phyloP scores from a whole-genome alignment of 1,284 basidiomycete genomes.

The Microbotryomycetes sp. region DNA sequence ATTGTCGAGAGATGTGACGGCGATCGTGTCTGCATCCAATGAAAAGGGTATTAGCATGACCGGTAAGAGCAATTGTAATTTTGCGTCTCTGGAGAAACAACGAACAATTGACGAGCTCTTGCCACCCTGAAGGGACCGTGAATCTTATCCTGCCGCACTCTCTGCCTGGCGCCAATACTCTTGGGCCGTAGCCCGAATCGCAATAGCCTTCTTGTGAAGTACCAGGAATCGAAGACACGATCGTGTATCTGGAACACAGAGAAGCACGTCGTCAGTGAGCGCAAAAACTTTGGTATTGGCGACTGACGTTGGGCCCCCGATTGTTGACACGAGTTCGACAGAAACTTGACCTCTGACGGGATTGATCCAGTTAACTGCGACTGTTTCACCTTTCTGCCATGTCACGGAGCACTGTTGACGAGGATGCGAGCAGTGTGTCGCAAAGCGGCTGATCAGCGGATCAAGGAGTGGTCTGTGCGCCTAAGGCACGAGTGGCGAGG shows the following conservation, averaged over 20 bases:
- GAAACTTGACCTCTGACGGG: constrained; percentile 23
- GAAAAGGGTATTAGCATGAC: background rate
- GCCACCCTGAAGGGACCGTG: constrained; percentile 20
- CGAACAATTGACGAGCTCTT: constrained; percentile 26
- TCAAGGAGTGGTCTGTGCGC: background rate
- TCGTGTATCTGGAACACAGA: constrained; percentile 18
- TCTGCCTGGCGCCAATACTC: constrained; percentile 17
- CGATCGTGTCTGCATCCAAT: constrained; percentile 22
- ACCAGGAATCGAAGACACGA: constrained; percentile 11
- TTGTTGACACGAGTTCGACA: constrained; percentile 21
- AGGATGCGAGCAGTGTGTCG: too few relatives aligned
- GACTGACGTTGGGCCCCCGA: constrained; percentile 16
- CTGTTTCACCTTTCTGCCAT: constrained; percentile 25
- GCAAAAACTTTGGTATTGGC: background rate
- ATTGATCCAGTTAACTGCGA: constrained; percentile 32
- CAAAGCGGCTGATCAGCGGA: too few relatives aligned
- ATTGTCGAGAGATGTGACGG: constrained; percentile 23
- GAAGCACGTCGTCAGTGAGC: background rate
- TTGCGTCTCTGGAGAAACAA: background rate
- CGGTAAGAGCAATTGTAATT: background rate
- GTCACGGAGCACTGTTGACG: constrained; percentile 22
- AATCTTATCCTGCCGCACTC: constrained; percentile 29
- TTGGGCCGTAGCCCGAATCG: constrained; percentile 20
- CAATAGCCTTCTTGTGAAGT: constrained; percentile 26
- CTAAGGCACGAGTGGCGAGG: background rate